Percentiles rank a stretch among this genome's conserved stretches.
phyloP scores from a whole-genome alignment of 768 basidiomycete genomes.

The Boletus pseudo-olivaceus region DNA sequence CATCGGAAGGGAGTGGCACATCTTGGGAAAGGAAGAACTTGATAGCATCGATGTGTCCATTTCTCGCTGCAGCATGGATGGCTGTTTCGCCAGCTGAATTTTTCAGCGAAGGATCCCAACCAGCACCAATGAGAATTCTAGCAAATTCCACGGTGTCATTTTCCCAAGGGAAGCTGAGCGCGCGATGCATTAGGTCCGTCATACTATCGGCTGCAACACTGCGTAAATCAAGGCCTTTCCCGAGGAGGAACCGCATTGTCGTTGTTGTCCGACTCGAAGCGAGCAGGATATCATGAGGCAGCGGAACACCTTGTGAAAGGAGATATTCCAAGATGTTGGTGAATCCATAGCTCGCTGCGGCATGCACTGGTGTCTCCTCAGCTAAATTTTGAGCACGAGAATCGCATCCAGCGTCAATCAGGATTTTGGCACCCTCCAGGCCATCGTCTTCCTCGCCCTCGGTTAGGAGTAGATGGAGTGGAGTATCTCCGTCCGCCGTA shows the following conservation, averaged over 20 bases:
- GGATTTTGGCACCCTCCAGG: not conserved
- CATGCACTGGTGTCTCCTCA: not conserved
- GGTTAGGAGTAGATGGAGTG: not conserved
- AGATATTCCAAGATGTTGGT: not conserved
- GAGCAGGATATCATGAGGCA: not conserved
- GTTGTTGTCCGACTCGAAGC: not conserved
- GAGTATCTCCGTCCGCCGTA: not conserved
- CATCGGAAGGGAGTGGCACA: not conserved
- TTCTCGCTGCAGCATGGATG: not conserved
- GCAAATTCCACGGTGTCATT: not conserved
- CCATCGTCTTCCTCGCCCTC: not conserved
- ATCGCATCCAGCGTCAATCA: conserved; percentile 1
- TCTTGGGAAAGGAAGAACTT: not conserved
- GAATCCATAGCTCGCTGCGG: not conserved
- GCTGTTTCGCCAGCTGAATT: not conserved
- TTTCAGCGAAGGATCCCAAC: not conserved
- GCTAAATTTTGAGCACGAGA: not conserved
- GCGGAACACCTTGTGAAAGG: not conserved
- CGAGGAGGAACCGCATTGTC: not conserved
- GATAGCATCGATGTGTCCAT: not conserved
- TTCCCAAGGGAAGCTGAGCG: not conserved
- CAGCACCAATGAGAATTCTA: not conserved
- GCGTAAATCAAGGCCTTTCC: not conserved
- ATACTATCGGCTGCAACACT: not conserved
- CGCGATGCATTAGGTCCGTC: not conserved